Conservation (phyloP, 306 rosid genomes). For the Ochetophila trinervis region DNA sequence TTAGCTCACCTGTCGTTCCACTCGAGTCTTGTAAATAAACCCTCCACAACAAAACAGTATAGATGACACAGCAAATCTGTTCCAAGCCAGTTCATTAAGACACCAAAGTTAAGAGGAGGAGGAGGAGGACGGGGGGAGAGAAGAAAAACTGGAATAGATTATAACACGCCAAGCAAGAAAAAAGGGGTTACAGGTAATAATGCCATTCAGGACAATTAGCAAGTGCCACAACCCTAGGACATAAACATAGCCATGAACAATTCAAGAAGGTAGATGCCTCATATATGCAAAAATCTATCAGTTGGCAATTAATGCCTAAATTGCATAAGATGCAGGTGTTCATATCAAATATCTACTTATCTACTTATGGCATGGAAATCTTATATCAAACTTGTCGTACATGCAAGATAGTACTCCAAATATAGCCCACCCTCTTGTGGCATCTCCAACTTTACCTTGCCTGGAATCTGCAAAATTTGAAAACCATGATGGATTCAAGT, state of each 20-base stretch:
- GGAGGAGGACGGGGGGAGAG: no score
- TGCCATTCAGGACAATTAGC: neutral
- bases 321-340: conserved; percentile 8
- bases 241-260: neutral
- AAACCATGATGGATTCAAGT: conserved; percentile 25
- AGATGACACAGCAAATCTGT: conserved; percentile 65
- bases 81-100: conserved; percentile 32
- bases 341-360: conserved; percentile 19
- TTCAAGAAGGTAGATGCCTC: no score
- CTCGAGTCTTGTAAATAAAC: conserved; percentile 72
- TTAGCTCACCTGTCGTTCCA: conserved; percentile 61
- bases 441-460: conserved; percentile 52
- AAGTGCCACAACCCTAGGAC: neutral
- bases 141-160: conserved; percentile 1
- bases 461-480: conserved; percentile 55
- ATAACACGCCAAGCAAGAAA: conserved; percentile 20
- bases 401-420: conserved; percentile 93
- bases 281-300: neutral
- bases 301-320: conserved; percentile 1
- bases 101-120: conserved; percentile 28
- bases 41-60: conserved; percentile 85
- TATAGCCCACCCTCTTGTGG: conserved; percentile 75
- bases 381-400: conserved; percentile 40
- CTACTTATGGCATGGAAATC: neutral
- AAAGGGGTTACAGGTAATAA: neutral